Evolutionary conservation across 805 yeast genomes (phyloP), one percentile per base, ranked within the genome.

Genomic region (Lipomyces yamadae): DNA sequence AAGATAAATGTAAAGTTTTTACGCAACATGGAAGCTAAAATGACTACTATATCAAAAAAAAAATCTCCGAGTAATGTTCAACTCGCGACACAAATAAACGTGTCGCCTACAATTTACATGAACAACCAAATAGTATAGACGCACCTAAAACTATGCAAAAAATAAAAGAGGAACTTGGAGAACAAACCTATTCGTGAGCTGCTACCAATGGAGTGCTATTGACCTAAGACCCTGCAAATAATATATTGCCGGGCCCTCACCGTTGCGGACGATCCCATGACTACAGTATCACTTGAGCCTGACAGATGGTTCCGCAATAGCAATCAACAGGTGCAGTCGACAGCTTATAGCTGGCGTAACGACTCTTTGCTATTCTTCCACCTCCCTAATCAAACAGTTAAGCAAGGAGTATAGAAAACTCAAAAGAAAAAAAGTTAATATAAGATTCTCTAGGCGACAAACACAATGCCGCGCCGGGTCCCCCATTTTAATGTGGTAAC

Each of bases 141-240:
- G 39, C 39, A 37, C 39, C 39, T 37, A 42, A 42, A 42, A 42
- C 48, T 42, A 42, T 42, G 48, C 48, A 42, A 42, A 42, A 35
- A 37, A 24, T 24, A 24, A 1, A 42, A 42, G 48, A 10, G 48
- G n/a, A 42, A 15, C 2, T 15, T 15, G 18, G 48, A 15, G 48
- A 42, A 42, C 8, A 18, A 11, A 42, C 24, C 48, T 42, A 4
- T 8, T 42, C 18, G 6, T 7, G 48, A n/a, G 48, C 24, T 42
- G 48, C 7, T 42, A 42, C 6, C 48, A 42, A 15, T 42, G 48
- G 48, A 42, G 18, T 15, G 48, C 15, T 13, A 42, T 42, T 42
- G 48, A 15, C 6, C n/a, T 42, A 8, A 15, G 18, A 42, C 48
- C 24, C 48, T 42, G 48, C 48, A 42, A 15, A 42, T 24, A n/a